Conservation (phyloP, 78 protist species). For the Monocercomonoides exilis region DNA sequence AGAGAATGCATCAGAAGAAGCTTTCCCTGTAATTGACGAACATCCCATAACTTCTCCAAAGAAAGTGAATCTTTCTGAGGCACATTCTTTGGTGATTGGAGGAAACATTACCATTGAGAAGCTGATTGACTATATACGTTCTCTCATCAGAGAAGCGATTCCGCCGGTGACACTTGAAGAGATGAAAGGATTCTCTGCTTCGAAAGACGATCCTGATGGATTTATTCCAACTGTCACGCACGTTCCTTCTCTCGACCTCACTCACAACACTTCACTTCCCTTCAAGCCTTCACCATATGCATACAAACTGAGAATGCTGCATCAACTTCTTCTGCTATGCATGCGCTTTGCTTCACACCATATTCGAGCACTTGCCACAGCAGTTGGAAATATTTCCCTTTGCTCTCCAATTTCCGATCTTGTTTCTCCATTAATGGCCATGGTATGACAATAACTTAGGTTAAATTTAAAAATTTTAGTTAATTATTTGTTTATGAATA, state of each 20-base stretch:
- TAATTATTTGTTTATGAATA: too few species aligned
- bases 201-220: too few species aligned
- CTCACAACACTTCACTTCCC: too few species aligned
- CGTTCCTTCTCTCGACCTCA: too few species aligned
- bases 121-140: not conserved
- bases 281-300: too few species aligned
- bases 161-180: not conserved
- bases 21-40: not conserved
- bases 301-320: too few species aligned
- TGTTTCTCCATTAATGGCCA: not conserved
- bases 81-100: not conserved
- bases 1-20: not conserved
- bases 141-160: not conserved
- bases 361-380: conserved; percentile 22
- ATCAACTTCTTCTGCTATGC: too few species aligned
- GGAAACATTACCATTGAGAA: not conserved
- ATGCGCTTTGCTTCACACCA: not conserved
- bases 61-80: not conserved
- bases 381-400: conserved; percentile 29
- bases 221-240: not conserved
- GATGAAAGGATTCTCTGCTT: not conserved
- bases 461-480: too few species aligned
- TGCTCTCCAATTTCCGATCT: conserved; percentile 29
- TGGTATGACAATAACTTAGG: too few species aligned
- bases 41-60: not conserved